A percentile compares a stretch with the other conserved stretches of the same genome.
Evolutionary conservation across 345 rosid genomes (phyloP).

Genomic region (Euphorbia pulcherrima): DNA sequence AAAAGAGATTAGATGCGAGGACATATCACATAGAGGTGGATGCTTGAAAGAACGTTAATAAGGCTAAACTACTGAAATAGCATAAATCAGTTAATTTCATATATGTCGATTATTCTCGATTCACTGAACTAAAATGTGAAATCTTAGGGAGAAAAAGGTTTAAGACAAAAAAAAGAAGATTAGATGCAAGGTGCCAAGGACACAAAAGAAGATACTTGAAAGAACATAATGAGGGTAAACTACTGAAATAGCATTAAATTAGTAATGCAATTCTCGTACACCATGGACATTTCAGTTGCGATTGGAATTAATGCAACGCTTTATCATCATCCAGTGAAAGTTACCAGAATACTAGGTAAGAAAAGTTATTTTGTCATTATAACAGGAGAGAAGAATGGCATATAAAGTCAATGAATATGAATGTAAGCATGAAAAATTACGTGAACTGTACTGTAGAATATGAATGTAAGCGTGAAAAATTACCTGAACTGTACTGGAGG

Average conservation of each 20-base stretch:
- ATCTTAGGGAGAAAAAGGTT: no score
- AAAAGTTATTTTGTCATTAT: neutral
- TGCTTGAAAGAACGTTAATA: neutral
- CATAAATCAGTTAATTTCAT: no score
- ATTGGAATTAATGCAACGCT: neutral
- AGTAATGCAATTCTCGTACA: neutral
- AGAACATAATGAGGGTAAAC: no score
- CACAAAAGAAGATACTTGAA: no score
- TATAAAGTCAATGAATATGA: neutral
- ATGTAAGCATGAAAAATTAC: slow-evolving; percentile 28
- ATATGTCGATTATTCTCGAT: no score
- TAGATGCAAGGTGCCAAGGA: no score
- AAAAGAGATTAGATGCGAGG: neutral
- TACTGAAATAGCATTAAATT: no score
- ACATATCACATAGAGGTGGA: neutral
- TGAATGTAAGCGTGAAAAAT: no score
- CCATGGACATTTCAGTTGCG: no score
- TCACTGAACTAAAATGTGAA: no score
- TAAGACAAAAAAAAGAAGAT: no score
- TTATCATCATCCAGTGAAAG: neutral
- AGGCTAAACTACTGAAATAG: neutral
- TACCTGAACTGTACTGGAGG: slow-evolving; percentile 82
- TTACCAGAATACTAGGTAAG: no score
- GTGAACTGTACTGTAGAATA: slow-evolving; percentile 73
- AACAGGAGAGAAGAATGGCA: neutral